These are phyloP conservation scores for Melaleuca quinquenervia DNA, from an alignment of 345 rosid species.

Conservation along the genomic window DNA sequence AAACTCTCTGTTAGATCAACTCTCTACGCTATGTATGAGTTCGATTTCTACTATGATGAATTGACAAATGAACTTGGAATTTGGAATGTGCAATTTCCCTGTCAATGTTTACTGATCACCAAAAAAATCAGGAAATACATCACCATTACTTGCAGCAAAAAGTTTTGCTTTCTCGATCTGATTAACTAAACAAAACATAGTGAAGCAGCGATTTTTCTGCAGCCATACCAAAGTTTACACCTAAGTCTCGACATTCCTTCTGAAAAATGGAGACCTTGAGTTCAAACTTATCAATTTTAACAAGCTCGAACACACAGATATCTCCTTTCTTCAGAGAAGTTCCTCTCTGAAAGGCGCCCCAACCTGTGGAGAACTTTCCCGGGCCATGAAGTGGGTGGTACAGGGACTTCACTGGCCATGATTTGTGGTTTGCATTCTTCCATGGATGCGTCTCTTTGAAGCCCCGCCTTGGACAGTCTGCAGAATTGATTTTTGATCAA, in stretches of 20 bases:
- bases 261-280: neutral
- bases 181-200: neutral
- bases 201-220: accelerated
- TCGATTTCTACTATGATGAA: neutral
- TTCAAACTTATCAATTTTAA: no score
- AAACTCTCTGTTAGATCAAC: neutral
- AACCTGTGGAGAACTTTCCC: no score
- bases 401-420: no score
- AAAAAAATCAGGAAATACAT: neutral
- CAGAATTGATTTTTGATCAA: no score
- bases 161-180: accelerated
- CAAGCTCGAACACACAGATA: no score
- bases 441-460: no score
- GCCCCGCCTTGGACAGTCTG: no score
- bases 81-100: accelerated
- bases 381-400: no score
- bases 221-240: neutral
- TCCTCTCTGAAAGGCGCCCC: no score
- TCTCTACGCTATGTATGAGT: neutral
- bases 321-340: no score
- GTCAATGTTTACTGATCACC: neutral
- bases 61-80: neutral
- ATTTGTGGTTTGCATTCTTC: no score
- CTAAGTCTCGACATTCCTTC: neutral
- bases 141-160: neutral